phyloP scores from a whole-genome alignment of 129 eudicot genomes.

The Tanacetum coccineum region DNA sequence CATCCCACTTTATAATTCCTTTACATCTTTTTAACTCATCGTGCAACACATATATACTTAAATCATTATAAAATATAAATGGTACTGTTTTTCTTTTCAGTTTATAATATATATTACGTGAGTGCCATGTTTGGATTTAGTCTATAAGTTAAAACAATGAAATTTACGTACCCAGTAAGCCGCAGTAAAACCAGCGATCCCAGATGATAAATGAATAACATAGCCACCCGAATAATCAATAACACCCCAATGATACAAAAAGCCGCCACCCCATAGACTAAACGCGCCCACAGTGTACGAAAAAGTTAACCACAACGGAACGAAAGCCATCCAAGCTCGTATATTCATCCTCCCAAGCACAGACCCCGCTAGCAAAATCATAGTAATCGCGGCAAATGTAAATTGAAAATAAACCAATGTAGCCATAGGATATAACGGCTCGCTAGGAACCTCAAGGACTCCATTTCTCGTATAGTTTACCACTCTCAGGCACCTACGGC shows the following conservation, averaged over 20 bases:
- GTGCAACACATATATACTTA: not conserved
- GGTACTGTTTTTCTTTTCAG: not conserved
- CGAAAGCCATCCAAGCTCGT: conserved; percentile 85
- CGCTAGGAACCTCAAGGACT: conserved; percentile 24
- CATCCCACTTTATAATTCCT: not conserved
- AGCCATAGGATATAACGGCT: conserved; percentile 65
- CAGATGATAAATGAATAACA: conserved; percentile 67
- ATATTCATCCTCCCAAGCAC: conserved; percentile 79
- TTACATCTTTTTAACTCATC: not conserved
- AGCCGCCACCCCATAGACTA: conserved; percentile 82
- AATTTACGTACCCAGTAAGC: conserved; percentile 58
- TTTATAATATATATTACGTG: too few species aligned
- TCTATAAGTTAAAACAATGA: not conserved
- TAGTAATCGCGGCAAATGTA: conserved; percentile 63
- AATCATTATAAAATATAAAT: not conserved
- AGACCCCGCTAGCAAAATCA: conserved; percentile 61
- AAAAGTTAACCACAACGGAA: conserved; percentile 67
- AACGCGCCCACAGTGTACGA: conserved; percentile 75
- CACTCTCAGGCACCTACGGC: conserved; percentile 57
- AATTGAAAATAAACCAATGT: conserved; percentile 66
- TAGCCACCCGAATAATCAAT: conserved; percentile 82
- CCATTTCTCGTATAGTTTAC: conserved; percentile 34
- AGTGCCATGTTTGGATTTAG: not conserved
- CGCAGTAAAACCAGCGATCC: conserved; percentile 71
- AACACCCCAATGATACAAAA: conserved; percentile 75